Evolutionary conservation across 1,139 yeast species (phyloP).

Genomic region (Blastobotrys ciferrii): DNA sequence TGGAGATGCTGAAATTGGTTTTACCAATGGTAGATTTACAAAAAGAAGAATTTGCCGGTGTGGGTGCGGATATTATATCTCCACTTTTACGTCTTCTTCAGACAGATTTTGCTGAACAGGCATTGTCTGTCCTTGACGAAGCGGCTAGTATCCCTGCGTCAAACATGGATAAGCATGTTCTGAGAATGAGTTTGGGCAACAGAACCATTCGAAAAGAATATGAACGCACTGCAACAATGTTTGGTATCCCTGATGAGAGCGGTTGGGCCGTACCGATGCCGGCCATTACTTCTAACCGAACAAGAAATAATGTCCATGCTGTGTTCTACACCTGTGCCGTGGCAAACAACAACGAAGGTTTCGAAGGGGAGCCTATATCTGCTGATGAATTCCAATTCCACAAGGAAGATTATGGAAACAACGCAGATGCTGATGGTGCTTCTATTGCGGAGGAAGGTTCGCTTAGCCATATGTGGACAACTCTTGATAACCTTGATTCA

Average conservation of each 20-base stretch:
- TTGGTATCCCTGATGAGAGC: conserved; percentile 94
- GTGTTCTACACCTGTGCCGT: conserved; percentile 82
- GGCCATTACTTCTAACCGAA: conserved; percentile 78
- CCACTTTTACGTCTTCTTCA: conserved; percentile 79
- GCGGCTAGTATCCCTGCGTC: conserved; percentile 85
- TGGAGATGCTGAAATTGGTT: conserved; percentile 69
- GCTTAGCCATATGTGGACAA: conserved; percentile 92
- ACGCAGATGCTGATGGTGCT: conserved; percentile 54
- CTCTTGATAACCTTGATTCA: conserved; percentile 89
- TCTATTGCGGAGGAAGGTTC: conserved; percentile 67
- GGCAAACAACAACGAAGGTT: conserved; percentile 26
- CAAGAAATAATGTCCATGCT: conserved; percentile 91
- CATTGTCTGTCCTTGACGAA: conserved; percentile 85
- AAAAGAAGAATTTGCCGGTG: conserved; percentile 77
- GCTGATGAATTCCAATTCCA: conserved; percentile 41
- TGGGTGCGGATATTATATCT: conserved; percentile 92
- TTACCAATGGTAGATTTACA: conserved; percentile 77
- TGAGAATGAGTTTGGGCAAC: conserved; percentile 89
- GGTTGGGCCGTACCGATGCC: conserved; percentile 99
- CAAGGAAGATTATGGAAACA: conserved; percentile 52
- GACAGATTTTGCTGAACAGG: conserved; percentile 85
- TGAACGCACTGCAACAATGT: conserved; percentile 82
- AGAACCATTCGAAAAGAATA: conserved; percentile 73
- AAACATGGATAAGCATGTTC: conserved; percentile 83
- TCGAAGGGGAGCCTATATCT: conserved; percentile 23